These are phyloP conservation scores for Cudoniella acicularis DNA, from an alignment of 495 filamentous ascomycete genomes.

Conservation along the genomic window DNA sequence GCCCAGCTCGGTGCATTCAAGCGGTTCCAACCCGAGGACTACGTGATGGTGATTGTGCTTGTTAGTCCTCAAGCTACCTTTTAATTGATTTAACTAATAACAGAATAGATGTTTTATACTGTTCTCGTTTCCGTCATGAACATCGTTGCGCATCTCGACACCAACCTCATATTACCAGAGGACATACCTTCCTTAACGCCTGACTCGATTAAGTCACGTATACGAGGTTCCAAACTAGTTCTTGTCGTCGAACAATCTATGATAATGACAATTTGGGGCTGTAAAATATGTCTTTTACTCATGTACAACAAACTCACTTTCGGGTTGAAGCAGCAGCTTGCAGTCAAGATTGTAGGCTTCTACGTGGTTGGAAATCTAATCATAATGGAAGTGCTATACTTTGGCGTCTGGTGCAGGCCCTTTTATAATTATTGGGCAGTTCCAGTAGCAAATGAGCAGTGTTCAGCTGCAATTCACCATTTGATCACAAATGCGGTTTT, in stretches of 20 bases:
- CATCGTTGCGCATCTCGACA: constrained; percentile 49
- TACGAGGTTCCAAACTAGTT: constrained; percentile 53
- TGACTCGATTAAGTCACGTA: constrained; percentile 41
- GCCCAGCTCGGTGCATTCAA: constrained; percentile 42
- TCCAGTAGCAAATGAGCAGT: constrained; percentile 33
- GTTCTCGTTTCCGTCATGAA: constrained; percentile 53
- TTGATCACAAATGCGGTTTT: constrained; percentile 63
- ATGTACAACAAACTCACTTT: constrained; percentile 51
- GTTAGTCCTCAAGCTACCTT: constrained; percentile 29
- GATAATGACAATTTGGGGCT: constrained; percentile 45
- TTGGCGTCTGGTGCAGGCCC: constrained; percentile 61
- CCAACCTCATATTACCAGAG: constrained; percentile 56
- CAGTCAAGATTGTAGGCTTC: constrained; percentile 49
- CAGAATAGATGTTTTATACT: constrained; percentile 46
- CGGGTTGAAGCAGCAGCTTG: constrained; percentile 39
- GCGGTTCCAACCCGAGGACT: constrained; percentile 53
- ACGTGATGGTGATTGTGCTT: constrained; percentile 52
- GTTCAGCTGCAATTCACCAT: constrained; percentile 43
- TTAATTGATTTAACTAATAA: constrained; percentile 1
- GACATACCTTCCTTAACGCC: constrained; percentile 43
- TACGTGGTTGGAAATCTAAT: constrained; percentile 55
- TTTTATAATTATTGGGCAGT: constrained; percentile 60
- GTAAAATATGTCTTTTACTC: constrained; percentile 51
- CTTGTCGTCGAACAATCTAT: constrained; percentile 41
- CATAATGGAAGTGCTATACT: constrained; percentile 59